phyloP scores from a whole-genome alignment of 2,329 filamentous ascomycete genomes.

The Sphaerulina populicola region DNA sequence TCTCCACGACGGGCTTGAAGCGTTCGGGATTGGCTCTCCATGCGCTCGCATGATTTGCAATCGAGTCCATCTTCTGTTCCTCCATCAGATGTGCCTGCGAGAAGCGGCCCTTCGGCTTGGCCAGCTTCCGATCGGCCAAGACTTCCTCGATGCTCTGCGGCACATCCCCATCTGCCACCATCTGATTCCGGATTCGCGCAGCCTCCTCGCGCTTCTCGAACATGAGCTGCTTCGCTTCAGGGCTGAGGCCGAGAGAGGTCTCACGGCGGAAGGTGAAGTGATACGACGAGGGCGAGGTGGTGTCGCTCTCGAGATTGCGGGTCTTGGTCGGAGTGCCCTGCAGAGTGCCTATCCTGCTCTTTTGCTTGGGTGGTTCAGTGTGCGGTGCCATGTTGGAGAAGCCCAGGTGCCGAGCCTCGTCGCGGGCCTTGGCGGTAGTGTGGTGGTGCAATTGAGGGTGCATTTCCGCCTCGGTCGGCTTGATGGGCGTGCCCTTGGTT shows the following conservation, averaged over 20 bases:
- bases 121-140: conserved; percentile 58
- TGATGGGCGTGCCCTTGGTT: conserved; percentile 54
- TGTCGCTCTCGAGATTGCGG: conserved; percentile 27
- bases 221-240: conserved; percentile 53
- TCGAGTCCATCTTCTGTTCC: conserved; percentile 98
- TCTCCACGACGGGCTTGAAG: conserved; percentile 6
- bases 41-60: conserved; percentile 73
- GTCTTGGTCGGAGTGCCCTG: conserved; percentile 54
- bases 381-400: conserved; percentile 66
- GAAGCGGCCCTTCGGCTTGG: conserved; percentile 72
- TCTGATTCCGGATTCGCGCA: conserved; percentile 58
- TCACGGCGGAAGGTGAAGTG: conserved; percentile 55
- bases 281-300: conserved; percentile 55
- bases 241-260: conserved; percentile 51
- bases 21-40: conserved; percentile 45
- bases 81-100: conserved; percentile 78
- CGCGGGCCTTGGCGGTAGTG: conserved; percentile 64
- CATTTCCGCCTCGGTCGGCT: conserved; percentile 74
- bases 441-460: conserved; percentile 76
- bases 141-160: conserved; percentile 36
- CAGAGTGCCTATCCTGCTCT: conserved; percentile 36
- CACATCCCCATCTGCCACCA: conserved; percentile 54
- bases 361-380: conserved; percentile 40
- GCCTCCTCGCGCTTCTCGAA: conserved; percentile 64
- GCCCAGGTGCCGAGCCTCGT: conserved; percentile 72